Evolutionary conservation across 208 protist genomes (phyloP), one percentile per base, ranked within the genome.

Genomic region (Zelonia costaricensis): DNA sequence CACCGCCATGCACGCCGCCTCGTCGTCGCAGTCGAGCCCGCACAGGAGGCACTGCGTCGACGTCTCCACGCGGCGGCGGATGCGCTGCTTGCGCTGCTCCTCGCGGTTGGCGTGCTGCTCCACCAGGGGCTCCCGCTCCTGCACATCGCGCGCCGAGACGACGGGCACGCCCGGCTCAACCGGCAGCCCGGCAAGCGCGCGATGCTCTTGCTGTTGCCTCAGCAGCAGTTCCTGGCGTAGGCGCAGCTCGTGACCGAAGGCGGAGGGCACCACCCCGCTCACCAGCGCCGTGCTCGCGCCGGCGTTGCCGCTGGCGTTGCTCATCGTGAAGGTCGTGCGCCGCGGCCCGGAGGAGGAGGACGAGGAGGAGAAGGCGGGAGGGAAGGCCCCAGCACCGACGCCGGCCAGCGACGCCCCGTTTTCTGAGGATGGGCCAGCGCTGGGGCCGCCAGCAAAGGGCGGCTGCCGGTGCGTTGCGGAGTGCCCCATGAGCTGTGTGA

Each of bases 11-110:
- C 62, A 75, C 25, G 43, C 61, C 15, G 62, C 60, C 61, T 73
- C 76, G 35, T 74, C 69, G 27, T 69, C 70, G 67, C 81, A 81
- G 54, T 94, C 74, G n/a, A 94, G 63, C 0, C 74, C 80, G 52
- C 88, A 94, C 30, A 94, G 68, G 35, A 91, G 71, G 67, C 88
- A 94, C 27, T 35, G 60, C 44, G 78, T 76, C 43, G 67, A 82
- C 16, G 90, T 74, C 51, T 85, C 76, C 18, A 67, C 76, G 10
- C 75, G 58, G 33, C 74, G 72, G 9, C 84, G 81, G 48, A 94
- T 89, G 22, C 84, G 81, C 49, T 84, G 61, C 72, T 90, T 88
- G n/a, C 70, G 72, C 38, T 79, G 45, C 43, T 85, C 67, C 61
- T 91, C 84, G 33, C 61, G 66, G 64, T 81, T 69, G 2, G 71